Percentiles rank a stretch among this genome's conserved stretches.
phyloP scores from a whole-genome alignment of 441 rosid species.

The Croton setiger region DNA sequence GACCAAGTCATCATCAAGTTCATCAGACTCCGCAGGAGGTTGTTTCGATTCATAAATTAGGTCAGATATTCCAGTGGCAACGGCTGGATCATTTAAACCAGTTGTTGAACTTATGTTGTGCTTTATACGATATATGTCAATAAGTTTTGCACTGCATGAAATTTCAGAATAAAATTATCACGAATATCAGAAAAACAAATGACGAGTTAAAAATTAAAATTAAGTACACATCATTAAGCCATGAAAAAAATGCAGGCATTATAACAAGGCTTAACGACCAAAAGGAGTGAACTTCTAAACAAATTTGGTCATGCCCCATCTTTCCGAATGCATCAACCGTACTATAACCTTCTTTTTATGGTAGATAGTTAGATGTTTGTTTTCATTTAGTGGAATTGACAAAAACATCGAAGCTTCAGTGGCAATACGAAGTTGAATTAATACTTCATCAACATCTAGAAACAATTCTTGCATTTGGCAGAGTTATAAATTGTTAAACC shows the following conservation, averaged over 20 bases:
- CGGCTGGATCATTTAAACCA: constrained; percentile 88
- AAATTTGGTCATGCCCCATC: no score
- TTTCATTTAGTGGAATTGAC: not conserved
- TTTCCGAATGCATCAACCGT: no score
- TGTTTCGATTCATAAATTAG: constrained; percentile 86
- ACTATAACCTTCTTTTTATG: not conserved
- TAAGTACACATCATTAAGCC: not conserved
- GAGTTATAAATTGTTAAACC: not conserved
- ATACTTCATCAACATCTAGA: not conserved
- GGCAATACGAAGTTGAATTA: not conserved
- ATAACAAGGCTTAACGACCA: not conserved
- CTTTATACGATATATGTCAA: constrained; percentile 79
- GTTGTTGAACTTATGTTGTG: constrained; percentile 90
- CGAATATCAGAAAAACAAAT: constrained; percentile 3
- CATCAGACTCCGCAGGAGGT: constrained; percentile 61
- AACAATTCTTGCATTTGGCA: not conserved
- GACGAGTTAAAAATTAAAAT: constrained; percentile 4
- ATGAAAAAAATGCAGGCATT: not conserved
- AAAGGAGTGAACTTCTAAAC: not conserved
- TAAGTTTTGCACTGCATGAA: constrained; percentile 78
- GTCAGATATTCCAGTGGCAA: constrained; percentile 96
- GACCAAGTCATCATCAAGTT: constrained; percentile 96
- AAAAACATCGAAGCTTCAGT: not conserved
- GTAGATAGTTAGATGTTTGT: not conserved
- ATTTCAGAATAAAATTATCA: constrained; percentile 15